Evolutionary conservation across 2,329 filamentous ascomycete species (phyloP).

Genomic region (Dactylonectria macrodidyma): DNA sequence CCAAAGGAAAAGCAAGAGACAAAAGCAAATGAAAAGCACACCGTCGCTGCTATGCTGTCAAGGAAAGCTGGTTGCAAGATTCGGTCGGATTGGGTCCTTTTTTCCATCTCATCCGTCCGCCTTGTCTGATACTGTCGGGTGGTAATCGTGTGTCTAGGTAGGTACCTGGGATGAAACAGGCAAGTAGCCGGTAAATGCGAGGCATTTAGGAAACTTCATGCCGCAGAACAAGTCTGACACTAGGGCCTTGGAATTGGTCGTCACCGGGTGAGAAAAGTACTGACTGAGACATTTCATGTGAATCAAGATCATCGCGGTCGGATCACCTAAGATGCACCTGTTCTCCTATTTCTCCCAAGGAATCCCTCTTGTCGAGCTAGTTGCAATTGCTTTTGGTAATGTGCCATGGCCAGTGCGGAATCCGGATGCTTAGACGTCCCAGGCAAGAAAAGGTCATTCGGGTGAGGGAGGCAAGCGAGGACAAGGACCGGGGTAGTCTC

Average conservation of each 20-base stretch:
- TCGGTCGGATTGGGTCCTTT: too few relatives aligned
- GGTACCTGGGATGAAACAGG: too few relatives aligned
- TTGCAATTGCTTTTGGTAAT: constrained; percentile 13
- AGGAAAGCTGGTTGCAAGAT: too few relatives aligned
- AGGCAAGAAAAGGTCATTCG: constrained; percentile 10
- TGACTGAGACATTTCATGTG: background rate
- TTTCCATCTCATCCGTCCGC: too few relatives aligned
- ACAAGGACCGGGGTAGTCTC: constrained; percentile 8
- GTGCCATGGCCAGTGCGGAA: constrained; percentile 4
- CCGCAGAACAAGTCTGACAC: background rate
- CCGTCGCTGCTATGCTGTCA: too few relatives aligned
- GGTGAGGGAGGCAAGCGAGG: constrained; percentile 18
- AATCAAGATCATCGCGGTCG: background rate
- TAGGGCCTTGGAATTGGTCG: background rate
- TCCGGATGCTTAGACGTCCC: constrained; percentile 13
- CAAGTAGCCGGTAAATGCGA: too few relatives aligned
- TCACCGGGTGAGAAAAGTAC: background rate
- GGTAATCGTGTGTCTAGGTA: too few relatives aligned
- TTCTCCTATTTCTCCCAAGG: background rate
- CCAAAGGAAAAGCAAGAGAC: too few relatives aligned
- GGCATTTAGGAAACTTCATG: background rate
- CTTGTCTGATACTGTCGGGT: too few relatives aligned
- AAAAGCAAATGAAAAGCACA: too few relatives aligned
- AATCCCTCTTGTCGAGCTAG: background rate
- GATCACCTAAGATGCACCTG: background rate